phyloP scores from a whole-genome alignment of 805 yeast genomes.

The Scheffersomyces amazonensis region DNA sequence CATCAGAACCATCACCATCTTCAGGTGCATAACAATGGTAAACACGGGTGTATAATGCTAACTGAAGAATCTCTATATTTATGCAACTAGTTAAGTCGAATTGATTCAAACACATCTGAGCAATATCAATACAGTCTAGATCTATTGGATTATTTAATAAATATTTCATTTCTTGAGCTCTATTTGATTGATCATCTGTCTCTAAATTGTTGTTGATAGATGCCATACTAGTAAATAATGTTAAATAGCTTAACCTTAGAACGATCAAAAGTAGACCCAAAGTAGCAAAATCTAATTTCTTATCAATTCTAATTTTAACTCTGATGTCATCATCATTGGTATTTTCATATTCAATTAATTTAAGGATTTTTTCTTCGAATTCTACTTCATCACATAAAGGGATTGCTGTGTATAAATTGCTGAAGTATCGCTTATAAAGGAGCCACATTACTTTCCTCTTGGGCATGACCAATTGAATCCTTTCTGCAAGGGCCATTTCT shows the following conservation, averaged over 20 bases:
- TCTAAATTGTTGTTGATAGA: conserved; percentile 22
- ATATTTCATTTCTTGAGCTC: conserved; percentile 20
- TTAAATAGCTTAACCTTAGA: conserved; percentile 30
- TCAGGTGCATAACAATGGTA: conserved; percentile 50
- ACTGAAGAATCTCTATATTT: conserved; percentile 52
- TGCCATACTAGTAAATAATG: conserved; percentile 27
- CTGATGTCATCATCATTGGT: conserved; percentile 16
- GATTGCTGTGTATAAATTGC: conserved; percentile 39
- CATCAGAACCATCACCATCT: conserved; percentile 57
- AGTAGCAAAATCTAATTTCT: conserved; percentile 28
- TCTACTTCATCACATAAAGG: conserved; percentile 39
- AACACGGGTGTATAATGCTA: conserved; percentile 48
- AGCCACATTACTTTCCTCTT: conserved; percentile 31
- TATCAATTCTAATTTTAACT: conserved; percentile 20
- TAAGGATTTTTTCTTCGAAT: conserved; percentile 18
- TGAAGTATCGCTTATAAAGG: conserved; percentile 39
- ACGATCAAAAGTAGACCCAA: conserved; percentile 32
- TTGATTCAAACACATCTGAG: conserved; percentile 34
- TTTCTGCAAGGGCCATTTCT: conserved; percentile 20
- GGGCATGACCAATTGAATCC: conserved; percentile 37
- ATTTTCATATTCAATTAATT: conserved; percentile 7
- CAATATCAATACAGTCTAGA: conserved; percentile 26
- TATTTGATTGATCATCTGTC: conserved; percentile 21
- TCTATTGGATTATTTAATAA: conserved; percentile 27
- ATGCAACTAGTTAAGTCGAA: conserved; percentile 35